These are phyloP conservation scores for Amanita rubescens DNA, from an alignment of 768 basidiomycete species.

Conservation along the genomic window DNA sequence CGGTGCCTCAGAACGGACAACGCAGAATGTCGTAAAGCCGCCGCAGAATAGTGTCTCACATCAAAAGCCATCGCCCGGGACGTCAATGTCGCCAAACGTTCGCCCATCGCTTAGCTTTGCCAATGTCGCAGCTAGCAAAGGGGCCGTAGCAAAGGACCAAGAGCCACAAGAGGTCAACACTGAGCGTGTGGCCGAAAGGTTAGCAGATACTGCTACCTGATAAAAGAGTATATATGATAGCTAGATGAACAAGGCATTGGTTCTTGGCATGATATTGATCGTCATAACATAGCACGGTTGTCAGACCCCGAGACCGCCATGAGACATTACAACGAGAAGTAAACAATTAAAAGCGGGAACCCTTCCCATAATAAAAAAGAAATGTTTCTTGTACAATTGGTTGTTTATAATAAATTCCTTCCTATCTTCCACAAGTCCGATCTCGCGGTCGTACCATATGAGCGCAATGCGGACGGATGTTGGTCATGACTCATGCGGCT, in stretches of 20 bases:
- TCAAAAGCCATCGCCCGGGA: constrained; percentile 20
- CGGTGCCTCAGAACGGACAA: constrained; percentile 37
- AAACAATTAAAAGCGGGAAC: no score
- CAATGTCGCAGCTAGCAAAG: constrained; percentile 46
- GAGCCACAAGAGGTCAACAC: constrained; percentile 6
- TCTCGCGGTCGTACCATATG: no score
- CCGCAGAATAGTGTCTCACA: constrained; percentile 7
- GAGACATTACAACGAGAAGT: no score
- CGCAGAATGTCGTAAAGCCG: constrained; percentile 24
- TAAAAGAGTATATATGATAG: not conserved
- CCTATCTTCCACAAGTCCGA: no score
- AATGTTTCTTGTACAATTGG: no score
- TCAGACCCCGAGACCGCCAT: no score
- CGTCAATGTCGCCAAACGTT: constrained; percentile 41
- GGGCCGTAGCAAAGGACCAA: not conserved
- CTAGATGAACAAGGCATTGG: not conserved
- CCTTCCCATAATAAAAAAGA: no score
- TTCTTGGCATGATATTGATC: no score
- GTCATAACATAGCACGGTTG: no score
- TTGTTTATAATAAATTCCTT: no score
- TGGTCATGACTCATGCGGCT: constrained; percentile 12
- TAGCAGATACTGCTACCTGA: constrained; percentile 4
- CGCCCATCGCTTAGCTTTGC: constrained; percentile 79
- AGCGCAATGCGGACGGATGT: no score
- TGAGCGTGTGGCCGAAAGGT: constrained; percentile 13